Conservation (phyloP, 441 rosid species). For the Gossypium schwendimanii region DNA sequence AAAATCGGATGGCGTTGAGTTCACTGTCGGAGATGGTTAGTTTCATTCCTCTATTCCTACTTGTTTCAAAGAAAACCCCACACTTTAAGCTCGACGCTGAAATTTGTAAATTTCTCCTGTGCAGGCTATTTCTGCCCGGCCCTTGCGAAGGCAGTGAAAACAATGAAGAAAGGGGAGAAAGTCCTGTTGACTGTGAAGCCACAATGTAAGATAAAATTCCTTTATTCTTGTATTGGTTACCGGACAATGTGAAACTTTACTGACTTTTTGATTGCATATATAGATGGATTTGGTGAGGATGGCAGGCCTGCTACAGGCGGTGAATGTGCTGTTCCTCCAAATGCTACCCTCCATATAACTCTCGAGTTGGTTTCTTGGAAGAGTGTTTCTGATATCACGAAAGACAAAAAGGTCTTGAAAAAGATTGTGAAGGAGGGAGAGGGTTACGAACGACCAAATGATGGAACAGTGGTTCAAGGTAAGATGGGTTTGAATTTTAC, state of each 20-base stretch:
- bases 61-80: neutral
- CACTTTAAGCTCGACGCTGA: neutral
- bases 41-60: neutral
- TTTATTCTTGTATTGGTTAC: neutral
- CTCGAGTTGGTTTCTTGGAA: constrained; percentile 63
- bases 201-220: constrained; percentile 14
- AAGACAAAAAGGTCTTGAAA: constrained; percentile 49
- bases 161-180: constrained; percentile 62
- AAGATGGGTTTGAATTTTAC: neutral
- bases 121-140: constrained; percentile 46
- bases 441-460: constrained; percentile 59
- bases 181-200: constrained; percentile 40
- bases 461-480: constrained; percentile 55
- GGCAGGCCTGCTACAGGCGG: constrained; percentile 9
- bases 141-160: constrained; percentile 44
- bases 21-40: constrained; percentile 40
- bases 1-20: constrained; percentile 39
- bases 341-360: constrained; percentile 28
- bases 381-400: constrained; percentile 44
- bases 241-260: neutral
- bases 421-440: constrained; percentile 47
- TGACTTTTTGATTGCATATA: neutral
- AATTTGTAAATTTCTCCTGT: neutral
- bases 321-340: constrained; percentile 16
- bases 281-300: constrained; percentile 41